Evolutionary conservation across 2,329 filamentous ascomycete genomes (phyloP).

Genomic region (Botrytis fragariae): DNA sequence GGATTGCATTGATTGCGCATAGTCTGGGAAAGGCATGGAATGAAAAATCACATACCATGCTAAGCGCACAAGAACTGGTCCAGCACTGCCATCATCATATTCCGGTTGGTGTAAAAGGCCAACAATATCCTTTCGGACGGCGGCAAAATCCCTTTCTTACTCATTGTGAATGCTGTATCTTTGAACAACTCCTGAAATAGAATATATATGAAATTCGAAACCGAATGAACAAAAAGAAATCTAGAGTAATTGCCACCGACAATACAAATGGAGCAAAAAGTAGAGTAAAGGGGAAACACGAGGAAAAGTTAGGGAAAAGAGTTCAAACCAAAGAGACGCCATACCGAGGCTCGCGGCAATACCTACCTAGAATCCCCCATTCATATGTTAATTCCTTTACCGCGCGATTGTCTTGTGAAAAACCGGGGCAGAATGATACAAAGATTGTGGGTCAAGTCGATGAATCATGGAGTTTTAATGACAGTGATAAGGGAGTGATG

Average conservation of each 20-base stretch:
- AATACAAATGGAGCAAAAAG: neutral
- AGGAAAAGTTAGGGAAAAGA: conserved; percentile 23
- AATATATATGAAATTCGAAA: neutral
- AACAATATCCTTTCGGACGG: conserved; percentile 28
- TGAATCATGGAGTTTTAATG: conserved; percentile 25
- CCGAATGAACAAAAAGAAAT: conserved; percentile 13
- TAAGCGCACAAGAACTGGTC: conserved; percentile 61
- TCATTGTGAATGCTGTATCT: conserved; percentile 26
- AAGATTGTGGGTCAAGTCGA: conserved; percentile 23
- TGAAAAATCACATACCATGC: conserved; percentile 50
- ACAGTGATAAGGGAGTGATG: conserved; percentile 15
- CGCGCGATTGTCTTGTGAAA: conserved; percentile 23
- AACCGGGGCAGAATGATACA: neutral
- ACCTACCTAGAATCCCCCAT: neutral
- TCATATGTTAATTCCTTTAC: conserved; percentile 22
- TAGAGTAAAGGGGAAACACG: neutral
- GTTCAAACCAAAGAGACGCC: conserved; percentile 19
- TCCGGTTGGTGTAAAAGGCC: conserved; percentile 55
- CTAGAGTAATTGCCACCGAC: neutral
- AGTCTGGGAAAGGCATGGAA: neutral
- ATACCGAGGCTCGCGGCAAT: conserved; percentile 31
- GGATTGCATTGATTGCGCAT: neutral
- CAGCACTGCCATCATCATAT: conserved; percentile 64
- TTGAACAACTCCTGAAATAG: neutral
- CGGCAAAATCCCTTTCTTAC: conserved; percentile 61